phyloP scores from a whole-genome alignment of 208 protist genomes.

The Leishmania turanica region DNA sequence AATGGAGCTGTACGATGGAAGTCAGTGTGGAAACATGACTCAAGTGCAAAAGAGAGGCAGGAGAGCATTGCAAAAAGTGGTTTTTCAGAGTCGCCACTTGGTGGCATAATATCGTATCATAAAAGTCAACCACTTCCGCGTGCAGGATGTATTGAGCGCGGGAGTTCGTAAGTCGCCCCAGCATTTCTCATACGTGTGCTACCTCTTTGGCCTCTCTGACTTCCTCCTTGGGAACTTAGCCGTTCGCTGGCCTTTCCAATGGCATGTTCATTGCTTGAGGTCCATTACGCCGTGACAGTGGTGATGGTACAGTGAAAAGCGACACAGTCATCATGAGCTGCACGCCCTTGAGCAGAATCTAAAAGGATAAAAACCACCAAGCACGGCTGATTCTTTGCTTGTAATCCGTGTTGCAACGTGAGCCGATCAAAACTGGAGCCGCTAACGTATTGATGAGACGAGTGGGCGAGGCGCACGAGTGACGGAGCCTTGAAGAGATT shows the following conservation, averaged over 20 bases:
- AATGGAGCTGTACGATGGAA: not conserved
- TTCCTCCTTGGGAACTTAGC: not conserved
- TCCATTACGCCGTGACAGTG: not conserved
- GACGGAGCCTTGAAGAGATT: not conserved
- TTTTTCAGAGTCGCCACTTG: not conserved
- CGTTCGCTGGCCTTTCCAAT: not conserved
- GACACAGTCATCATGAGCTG: not conserved
- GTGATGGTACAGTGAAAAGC: not conserved
- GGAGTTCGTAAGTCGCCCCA: not conserved
- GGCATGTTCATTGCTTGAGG: not conserved
- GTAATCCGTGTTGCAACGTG: not conserved
- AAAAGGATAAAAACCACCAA: not conserved
- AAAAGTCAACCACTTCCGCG: not conserved
- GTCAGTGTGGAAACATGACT: not conserved
- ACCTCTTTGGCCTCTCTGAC: not conserved
- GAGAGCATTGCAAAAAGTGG: not conserved
- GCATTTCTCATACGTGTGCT: not conserved
- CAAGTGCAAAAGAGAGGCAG: not conserved
- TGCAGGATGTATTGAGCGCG: not conserved
- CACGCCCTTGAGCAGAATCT: conserved; percentile 10
- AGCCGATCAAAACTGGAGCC: not conserved
- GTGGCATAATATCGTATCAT: not conserved
- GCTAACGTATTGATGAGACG: not conserved
- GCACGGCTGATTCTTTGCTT: not conserved
- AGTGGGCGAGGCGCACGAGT: not conserved